Percentiles rank a stretch among this genome's conserved stretches.
phyloP scores from a whole-genome alignment of 306 rosid species.

The Rosa persica region DNA sequence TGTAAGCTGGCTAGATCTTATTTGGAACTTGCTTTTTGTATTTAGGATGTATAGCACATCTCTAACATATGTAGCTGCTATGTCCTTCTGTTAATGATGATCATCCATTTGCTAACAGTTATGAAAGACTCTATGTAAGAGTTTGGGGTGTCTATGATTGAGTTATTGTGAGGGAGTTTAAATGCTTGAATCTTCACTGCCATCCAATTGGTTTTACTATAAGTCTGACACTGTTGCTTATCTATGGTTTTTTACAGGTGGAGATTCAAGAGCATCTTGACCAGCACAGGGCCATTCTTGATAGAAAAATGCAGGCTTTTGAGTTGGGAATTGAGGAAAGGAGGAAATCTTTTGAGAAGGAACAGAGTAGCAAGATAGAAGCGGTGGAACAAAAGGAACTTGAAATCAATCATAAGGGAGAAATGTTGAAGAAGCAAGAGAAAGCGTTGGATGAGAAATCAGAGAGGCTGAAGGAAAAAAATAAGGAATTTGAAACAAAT shows the following conservation, averaged over 20 bases:
- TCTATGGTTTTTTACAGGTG: constrained; percentile 45
- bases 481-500: constrained; percentile 59
- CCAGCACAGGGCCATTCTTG: constrained; percentile 52
- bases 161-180: background rate
- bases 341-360: constrained; percentile 48
- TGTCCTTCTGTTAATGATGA: background rate
- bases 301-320: constrained; percentile 52
- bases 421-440: constrained; percentile 66
- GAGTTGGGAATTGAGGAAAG: constrained; percentile 68
- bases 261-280: constrained; percentile 65
- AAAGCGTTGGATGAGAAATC: constrained; percentile 62
- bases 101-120: background rate
- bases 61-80: background rate
- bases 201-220: constrained; percentile 17
- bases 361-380: constrained; percentile 43
- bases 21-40: background rate
- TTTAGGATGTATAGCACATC: background rate
- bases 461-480: constrained; percentile 76
- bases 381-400: constrained; percentile 57
- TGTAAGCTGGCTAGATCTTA: background rate
- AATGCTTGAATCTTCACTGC: constrained; percentile 5
- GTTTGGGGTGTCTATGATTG: background rate
- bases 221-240: constrained; percentile 19
- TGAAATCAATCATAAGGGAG: constrained; percentile 68
- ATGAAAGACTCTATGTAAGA: background rate